Evolutionary conservation across 306 rosid genomes (phyloP), one percentile per base, ranked within the genome.

Genomic region (Cercis canadensis): DNA sequence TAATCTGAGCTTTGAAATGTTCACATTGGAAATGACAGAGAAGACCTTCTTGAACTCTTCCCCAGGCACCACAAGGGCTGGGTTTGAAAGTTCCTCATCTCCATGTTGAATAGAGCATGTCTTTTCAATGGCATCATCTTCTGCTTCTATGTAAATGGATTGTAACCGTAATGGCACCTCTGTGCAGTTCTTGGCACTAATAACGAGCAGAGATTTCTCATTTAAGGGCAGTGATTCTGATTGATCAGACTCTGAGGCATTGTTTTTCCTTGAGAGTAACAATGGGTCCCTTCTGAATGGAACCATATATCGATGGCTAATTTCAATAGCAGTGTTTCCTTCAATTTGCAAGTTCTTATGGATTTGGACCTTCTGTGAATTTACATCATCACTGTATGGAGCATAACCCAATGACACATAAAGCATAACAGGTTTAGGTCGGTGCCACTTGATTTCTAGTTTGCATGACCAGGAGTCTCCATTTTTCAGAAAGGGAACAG

Each of bases 331-430:
- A 71, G 74, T 74, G 50, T 84, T 86, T 71, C 99, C 99, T 70
- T 94, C 96, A 73, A 94, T 91, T 85, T 89, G 96, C 86, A 94
- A 86, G 90, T 89, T 75, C 87, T 80, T 87, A 79, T 94, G 99
- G 67, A 94, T 92, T 74, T 94, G 88, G 53, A 87, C 86, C 64
- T 77, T 89, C 62, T 83, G 97, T 15, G 90, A 31, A 81, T 72
- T 73, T 78, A 78, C 62, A 54, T 83, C 96, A 75, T 69, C 57
- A 62, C 63, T 6, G 46, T 69, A 64, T 33, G 90, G 90, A 73
- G 78, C 79, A 82, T 94, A 94, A 61, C 96, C 89, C 67, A 94
- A 70, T 21, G 97, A 94, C 51, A 85, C 97, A 78, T 66, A 94
- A 56, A 94, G 96, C 99, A 91, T 89, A 51, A 94, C 75, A 10